phyloP scores from a whole-genome alignment of 2,329 filamentous ascomycete genomes.

The Beauveria pseudobassiana region DNA sequence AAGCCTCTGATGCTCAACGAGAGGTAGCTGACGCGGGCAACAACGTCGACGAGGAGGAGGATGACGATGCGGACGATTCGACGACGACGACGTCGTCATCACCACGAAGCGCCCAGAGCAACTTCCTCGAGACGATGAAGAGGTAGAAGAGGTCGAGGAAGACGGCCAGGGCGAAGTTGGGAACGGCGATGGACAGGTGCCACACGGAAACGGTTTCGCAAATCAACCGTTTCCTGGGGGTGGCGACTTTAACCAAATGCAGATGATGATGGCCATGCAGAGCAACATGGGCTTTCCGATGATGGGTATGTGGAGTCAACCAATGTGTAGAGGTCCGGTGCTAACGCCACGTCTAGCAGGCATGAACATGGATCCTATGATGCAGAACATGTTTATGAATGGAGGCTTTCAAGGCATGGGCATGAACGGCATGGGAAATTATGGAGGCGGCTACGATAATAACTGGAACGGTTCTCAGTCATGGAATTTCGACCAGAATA shows the following conservation, averaged over 20 bases:
- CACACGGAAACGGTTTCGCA: conserved; percentile 36
- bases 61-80: conserved; percentile 14
- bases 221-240: conserved; percentile 51
- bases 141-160: conserved; percentile 18
- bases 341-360: conserved; percentile 34
- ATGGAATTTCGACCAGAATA: conserved; percentile 82
- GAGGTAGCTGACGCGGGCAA: not conserved
- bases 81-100: conserved; percentile 12
- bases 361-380: conserved; percentile 80
- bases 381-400: conserved; percentile 74
- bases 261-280: conserved; percentile 73
- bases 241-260: conserved; percentile 68
- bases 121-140: conserved; percentile 16
- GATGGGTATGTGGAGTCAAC: conserved; percentile 65
- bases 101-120: conserved; percentile 17
- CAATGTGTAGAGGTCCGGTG: not conserved
- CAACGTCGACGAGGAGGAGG: conserved; percentile 13
- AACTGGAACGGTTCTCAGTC: conserved; percentile 75
- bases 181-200: conserved; percentile 25
- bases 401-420: conserved; percentile 73
- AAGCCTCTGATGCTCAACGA: not conserved
- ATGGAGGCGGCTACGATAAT: conserved; percentile 63
- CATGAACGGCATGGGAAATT: conserved; percentile 70
- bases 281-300: conserved; percentile 64
- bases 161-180: conserved; percentile 24